Base-by-base conservation (phyloP, 495 filamentous ascomycete species). In the Xylaria flabelliformis region DNA sequence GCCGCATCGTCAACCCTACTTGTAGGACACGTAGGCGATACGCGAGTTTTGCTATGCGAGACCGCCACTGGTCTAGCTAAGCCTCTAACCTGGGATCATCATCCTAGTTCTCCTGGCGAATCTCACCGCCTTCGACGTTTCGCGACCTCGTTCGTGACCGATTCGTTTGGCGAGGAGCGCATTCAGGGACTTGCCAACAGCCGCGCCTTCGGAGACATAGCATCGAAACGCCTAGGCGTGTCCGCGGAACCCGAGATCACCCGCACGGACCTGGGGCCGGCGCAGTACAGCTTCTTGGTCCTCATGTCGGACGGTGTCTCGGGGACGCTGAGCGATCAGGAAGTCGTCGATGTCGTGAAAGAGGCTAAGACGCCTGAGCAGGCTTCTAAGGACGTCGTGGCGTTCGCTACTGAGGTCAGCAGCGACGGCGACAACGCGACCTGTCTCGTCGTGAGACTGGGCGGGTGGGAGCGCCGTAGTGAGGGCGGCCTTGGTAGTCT, bases 131-230 rank as follows among this genome's bases (percentile, higher is more conserved):
- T 99, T 42, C 91, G 94, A 6, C 91, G 95, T 64, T 98, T 92
- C 76, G 93, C 94, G 15, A 84, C 91, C 19, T 92, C 91, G 0
- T 95, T 99, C 74, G 90, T 97, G 29, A 97, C 95, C 0, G 96
- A 99, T 79, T 96, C 93, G 19, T 98, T 98, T 77, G 96, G 96
- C 76, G 97, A 99, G 80, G 97, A 98, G 80, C 94, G 96, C 72
- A 94, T 99, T 83, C 90, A 90, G 65, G 94, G 95, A 0, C 88
- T 99, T 0, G 96, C 96, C 75, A 99, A 99, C 82, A 95, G 93
- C 10, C 92, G 96, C 7, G 87, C 95, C 3, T 98, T 99, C 75
- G 96, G 96, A 41, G 96, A 98, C 82, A 92, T 97, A 75, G 88
- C 87, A 65, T 92, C 91, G 46, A 99, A 99, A 80, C 92, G 94